These are phyloP conservation scores for Mycena galericulata DNA, from an alignment of 768 basidiomycete species.

Conservation along the genomic window DNA sequence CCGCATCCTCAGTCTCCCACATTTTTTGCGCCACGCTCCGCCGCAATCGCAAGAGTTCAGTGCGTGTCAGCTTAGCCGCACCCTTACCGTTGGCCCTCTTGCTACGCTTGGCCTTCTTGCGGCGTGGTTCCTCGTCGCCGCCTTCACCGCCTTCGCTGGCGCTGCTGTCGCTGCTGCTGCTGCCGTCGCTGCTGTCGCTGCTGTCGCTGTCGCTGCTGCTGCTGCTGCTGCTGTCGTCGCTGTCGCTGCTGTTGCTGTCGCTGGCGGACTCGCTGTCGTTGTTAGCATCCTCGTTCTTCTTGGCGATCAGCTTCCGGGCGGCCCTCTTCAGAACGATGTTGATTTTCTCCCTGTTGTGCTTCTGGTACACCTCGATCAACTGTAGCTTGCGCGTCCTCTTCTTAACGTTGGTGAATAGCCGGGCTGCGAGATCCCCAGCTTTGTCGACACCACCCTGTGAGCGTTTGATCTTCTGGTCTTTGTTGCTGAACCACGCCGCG, in stretches of 20 bases:
- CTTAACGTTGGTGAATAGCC: neutral
- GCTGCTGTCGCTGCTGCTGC: neutral
- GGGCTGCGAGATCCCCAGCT: neutral
- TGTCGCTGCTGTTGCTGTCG: neutral
- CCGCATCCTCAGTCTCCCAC: neutral
- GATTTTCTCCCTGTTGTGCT: neutral
- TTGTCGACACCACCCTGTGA: neutral
- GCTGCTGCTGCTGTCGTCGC: too few species aligned
- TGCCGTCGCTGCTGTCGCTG: neutral
- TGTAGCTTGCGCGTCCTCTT: neutral
- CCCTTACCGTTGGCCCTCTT: too few species aligned
- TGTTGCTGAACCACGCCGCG: conserved; percentile 15
- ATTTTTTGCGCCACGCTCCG: neutral
- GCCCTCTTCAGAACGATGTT: neutral
- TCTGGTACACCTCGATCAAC: conserved; percentile 13
- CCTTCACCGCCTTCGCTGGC: neutral
- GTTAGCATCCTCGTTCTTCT: neutral
- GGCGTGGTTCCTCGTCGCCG: neutral
- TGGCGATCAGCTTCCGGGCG: neutral
- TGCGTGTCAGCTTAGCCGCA: too few species aligned
- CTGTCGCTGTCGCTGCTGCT: neutral
- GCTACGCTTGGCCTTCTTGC: too few species aligned
- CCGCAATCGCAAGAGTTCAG: neutral
- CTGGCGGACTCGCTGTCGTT: neutral
- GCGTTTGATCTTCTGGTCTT: neutral